Evolutionary conservation across 305 asterid species (phyloP), one percentile per base, ranked within the genome.

Genomic region (Fraxinus sp.): DNA sequence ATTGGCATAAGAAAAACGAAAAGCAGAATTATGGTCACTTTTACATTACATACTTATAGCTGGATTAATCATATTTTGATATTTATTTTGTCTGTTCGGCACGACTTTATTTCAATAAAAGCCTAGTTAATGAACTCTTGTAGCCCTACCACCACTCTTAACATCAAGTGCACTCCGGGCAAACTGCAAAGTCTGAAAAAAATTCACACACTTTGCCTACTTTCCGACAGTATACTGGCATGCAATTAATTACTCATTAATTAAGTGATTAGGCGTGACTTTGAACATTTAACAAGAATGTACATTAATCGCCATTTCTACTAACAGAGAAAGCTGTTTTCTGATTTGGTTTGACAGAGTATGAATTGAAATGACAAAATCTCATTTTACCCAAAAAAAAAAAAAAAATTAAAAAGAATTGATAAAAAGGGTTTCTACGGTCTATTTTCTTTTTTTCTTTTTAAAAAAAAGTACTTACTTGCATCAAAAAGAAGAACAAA

Each of bases 401-500:
- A 32, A 32, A 32, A 1, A 55, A 52, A 52, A 16, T 13, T 4
- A 16, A 18, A 57, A 57, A 57, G 10, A 57, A 57, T 18, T 57
- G 7, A 57, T 18, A 57, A 49, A 49, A 49, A 46, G 20, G 4
- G 62, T 62, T 62, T 20, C 0, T 62, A 62, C 71, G 26, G 5
- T 36, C 14, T 5, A n/a, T n/a, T 7, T 43, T 39, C 5, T 11
- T 41, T 18, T 28, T 66, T 33, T 32, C 4, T 33, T 33, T 33
- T 4, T 33, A 2, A 57, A 30, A 57, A 49, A 72, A 14, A 66
- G 20, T 24, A 88, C 98, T 90, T 90, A 96, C 99, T 93, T 1
- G 98, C 98, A 88, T 96, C 99, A 82, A 93, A 91, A 78, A 96
- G 93, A 79, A 94, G 80, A 80, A 94, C 92, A 79, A 96, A 89